Conservation (phyloP, 495 filamentous ascomycete species). For the Talaromyces wortmannii region DNA sequence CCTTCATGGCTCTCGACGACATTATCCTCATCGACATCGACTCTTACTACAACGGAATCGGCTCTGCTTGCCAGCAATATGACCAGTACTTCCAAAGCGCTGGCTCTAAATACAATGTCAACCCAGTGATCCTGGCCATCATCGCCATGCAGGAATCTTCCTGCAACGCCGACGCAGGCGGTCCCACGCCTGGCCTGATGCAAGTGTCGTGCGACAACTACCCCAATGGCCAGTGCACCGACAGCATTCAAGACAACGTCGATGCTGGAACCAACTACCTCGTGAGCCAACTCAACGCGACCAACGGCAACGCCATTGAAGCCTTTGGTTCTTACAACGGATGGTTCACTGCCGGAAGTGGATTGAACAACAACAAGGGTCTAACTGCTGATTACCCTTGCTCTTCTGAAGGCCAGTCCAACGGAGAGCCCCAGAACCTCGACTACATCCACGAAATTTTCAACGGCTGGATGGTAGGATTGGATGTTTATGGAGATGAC, state of each 20-base stretch:
- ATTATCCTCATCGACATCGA: constrained; percentile 18
- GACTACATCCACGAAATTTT: constrained; percentile 25
- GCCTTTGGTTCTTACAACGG: constrained; percentile 26
- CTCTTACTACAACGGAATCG: constrained; percentile 17
- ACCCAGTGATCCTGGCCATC: constrained; percentile 24
- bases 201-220: constrained; percentile 29
- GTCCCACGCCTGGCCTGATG: constrained; percentile 26
- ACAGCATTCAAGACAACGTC: constrained; percentile 25
- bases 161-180: constrained; percentile 24
- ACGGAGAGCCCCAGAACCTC: constrained; percentile 22
- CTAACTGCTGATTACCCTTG: constrained; percentile 24
- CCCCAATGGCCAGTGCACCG: constrained; percentile 22
- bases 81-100: constrained; percentile 24
- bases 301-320: constrained; percentile 20
- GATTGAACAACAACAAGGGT: constrained; percentile 14
- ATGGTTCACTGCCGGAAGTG: constrained; percentile 19
- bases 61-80: constrained; percentile 19
- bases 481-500: constrained; percentile 20
- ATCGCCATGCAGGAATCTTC: constrained; percentile 31
- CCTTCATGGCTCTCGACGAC: constrained; percentile 19
- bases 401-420: constrained; percentile 18
- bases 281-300: constrained; percentile 9
- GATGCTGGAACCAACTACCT: constrained; percentile 25
- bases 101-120: constrained; percentile 18
- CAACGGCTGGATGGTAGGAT: constrained; percentile 23